These are phyloP conservation scores for Roridomyces roridus DNA, from an alignment of 768 basidiomycete genomes.

Conservation along the genomic window DNA sequence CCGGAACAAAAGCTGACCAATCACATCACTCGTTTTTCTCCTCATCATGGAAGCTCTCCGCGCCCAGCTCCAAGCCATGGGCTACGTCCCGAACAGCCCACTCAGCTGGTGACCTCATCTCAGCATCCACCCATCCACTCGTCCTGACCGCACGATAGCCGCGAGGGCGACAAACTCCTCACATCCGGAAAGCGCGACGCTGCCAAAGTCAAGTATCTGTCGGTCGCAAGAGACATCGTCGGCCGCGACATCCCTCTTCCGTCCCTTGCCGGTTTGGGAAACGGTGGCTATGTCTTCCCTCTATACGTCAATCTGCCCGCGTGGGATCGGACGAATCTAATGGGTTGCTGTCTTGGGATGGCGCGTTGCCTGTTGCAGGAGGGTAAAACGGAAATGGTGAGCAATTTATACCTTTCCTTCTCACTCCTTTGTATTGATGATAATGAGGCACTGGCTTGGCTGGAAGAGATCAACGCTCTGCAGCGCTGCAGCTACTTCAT, in stretches of 20 bases:
- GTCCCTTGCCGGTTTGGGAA: background rate
- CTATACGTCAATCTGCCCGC: background rate
- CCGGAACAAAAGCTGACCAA: no score
- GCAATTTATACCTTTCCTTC: background rate
- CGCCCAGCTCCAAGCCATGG: no score
- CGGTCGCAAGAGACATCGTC: background rate
- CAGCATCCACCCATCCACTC: no score
- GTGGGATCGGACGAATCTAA: background rate
- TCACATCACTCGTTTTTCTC: no score
- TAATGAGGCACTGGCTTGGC: slow-evolving; percentile 19
- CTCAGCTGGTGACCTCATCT: no score
- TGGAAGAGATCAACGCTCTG: slow-evolving; percentile 1
- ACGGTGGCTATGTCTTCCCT: background rate
- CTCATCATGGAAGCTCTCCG: no score
- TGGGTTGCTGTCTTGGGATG: slow-evolving; percentile 16
- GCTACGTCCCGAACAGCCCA: no score
- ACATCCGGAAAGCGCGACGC: background rate
- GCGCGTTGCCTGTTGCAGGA: slow-evolving; percentile 1
- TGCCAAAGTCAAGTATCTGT: slow-evolving; percentile 2
- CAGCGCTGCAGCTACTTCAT: background rate
- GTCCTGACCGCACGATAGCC: no score
- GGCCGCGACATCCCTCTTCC: background rate
- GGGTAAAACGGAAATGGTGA: background rate
- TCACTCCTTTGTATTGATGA: background rate
- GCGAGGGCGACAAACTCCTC: background rate